Base-by-base conservation (phyloP, 495 filamentous ascomycete species). In the Aspergillus bertholletiae region DNA sequence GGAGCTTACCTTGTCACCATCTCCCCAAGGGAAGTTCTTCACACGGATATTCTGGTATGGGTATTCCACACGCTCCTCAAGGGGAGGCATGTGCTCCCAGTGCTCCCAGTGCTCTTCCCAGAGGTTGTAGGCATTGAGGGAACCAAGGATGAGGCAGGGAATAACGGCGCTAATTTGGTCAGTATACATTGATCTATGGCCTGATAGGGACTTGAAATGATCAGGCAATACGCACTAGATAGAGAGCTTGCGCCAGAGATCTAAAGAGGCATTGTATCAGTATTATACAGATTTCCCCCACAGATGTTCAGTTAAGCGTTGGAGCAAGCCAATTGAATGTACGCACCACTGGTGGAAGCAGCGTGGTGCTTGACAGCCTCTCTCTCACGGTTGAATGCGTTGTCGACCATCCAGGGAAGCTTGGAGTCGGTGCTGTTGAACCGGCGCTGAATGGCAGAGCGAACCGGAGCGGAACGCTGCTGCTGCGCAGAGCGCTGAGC, bases 21-120 rank as follows among this genome's bases (percentile, higher is more conserved):
- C 81, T 45, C 92, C 91, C 88, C 88, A 97, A 60, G 83, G 82
- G 82, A 75, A 97, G 80, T 93, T 94, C 81, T 90, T 93, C 60
- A 80, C 78, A 65, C 92, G 84, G 67, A 96, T 85, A 79, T 97
- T 97, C 84, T 91, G 88, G 82, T 92, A 97, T 52, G 89, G 81
- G 77, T 96, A 97, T 77, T 96, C 85, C 60, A 77, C 66, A 65
- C 89, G 85, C 74, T 97, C 93, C 79, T 95, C 89, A 34, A 94
- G 81, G 53, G 93, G 87, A 49, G 88, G 82, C 77, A 89, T 77
- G 79, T 97, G 92, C 6, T 71, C 72, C 88, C 87, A 90, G 77
- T 97, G 92, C 77, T 94, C 88, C 92, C 91, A 96, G 74, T 97
- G 92, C 83, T 95, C 89, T 55, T 80, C 82, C 90, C 91, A 97